Base-by-base conservation (phyloP, 257 asterid species). In the Nicotiana sylvestris region DNA sequence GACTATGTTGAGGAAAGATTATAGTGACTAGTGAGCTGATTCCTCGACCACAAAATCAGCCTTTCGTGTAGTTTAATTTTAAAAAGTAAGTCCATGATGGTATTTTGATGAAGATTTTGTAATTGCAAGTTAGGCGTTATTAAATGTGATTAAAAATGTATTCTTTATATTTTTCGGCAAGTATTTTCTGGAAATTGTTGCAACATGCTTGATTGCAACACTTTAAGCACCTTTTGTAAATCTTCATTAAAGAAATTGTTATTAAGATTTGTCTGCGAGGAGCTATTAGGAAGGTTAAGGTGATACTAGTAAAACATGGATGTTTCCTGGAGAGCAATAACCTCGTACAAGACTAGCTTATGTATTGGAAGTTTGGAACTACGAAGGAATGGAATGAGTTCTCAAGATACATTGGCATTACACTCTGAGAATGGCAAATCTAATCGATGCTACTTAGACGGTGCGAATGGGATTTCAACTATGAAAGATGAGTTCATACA, bases 11-110 rank as follows among this genome's bases (percentile, higher is more conserved):
- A 74, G 56, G 80, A 49, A 74, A 49, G 9, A 49, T 74, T 74
- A 49, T 74, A 25, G 43, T 74, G 62, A 25, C 62, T 6, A 49
- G 43, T 74, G 80, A 74, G 80, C 80, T 74, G 80, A 74, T 49
- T 74, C 39, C 80, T 3, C 43, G 1, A 74, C 62, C 43, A 74
- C 43, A 49, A 74, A 8, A 21, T 21, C 60, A 46, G 37, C 78
- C 37, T 72, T 72, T 49, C 27, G 39, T 74, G 39, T 74, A 72
- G 39, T 72, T 46, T 12, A 72, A 11, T 27, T 64, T 29, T 61
- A 9, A 9, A 61, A 61, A 61, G 66, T 61, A 61, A 61, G 33
- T 9, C 6, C 58, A 21, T 17, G 78, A 70, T 43, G 35, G 35
- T 37, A 37, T 70, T 46, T 29, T 65, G n/a, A 65, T 29, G 70